Base-by-base conservation (phyloP, 2,329 filamentous ascomycete genomes). In the Xylariaceae sp. region DNA sequence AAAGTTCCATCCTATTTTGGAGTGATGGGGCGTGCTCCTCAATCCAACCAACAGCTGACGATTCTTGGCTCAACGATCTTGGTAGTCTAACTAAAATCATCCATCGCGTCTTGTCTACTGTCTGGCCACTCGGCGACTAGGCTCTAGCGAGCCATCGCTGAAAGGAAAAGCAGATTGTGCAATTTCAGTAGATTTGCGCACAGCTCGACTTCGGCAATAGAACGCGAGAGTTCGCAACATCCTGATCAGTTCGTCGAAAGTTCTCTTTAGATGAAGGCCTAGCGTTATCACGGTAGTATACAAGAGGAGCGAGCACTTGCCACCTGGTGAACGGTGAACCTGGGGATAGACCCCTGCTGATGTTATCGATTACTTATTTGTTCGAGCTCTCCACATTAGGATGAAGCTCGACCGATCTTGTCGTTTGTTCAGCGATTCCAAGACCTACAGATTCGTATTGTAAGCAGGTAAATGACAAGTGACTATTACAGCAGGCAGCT, bases 1-100 rank as follows among this genome's bases (percentile, higher is more conserved):
- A 65, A 61, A 57, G 57, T 61, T 62, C 63, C 59, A 60, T 59
- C 64, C 60, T 49, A 53, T 51, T 57, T 59, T 52, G 60, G 51
- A 54, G 52, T 56, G 57, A 60, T 59, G 59, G 58, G 43, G 54
- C 52, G 54, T 39, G 27, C 33, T 57, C 46, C 29, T 52, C 51
- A 26, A 42, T 51, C 43, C 50, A 46, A 58, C 56, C 56, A 58
- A 49, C 51, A 57, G 54, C 58, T 63, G 58, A 57, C 39, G 32
- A 54, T 53, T 57, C 47, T 55, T 61, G 54, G 51, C 58, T 58
- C 56, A 56, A 58, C 52, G 56, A 58, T 56, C 56, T 58, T 47
- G 52, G 55, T 58, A 58, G 52, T 55, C 52, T 44, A 37, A 45
- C 40, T 42, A 50, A 45, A 50, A 45, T 50, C 47, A 58, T 49